These are phyloP conservation scores for Oryza meridionalis DNA, from an alignment of 176 grass and related monocot genomes.

Conservation along the genomic window DNA sequence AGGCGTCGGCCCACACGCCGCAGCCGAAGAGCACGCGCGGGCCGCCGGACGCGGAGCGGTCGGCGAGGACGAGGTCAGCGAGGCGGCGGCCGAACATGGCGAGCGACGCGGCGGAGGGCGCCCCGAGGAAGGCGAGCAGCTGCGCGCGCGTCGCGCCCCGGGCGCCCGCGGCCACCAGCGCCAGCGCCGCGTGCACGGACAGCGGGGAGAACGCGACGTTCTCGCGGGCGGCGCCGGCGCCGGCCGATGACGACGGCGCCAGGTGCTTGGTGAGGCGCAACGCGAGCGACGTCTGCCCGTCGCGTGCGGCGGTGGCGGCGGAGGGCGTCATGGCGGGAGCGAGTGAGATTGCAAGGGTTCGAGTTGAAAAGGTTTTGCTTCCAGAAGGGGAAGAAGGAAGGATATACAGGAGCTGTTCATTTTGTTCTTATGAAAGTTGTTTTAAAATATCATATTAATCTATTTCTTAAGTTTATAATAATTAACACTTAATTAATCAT, in stretches of 20 bases:
- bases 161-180: background rate
- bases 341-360: too few species aligned
- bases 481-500: too few species aligned
- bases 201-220: slow-evolving; percentile 18
- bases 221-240: background rate
- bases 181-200: slow-evolving; percentile 30
- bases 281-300: background rate
- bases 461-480: too few species aligned
- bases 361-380: too few species aligned
- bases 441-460: too few species aligned
- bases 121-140: slow-evolving; percentile 32
- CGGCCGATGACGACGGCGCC: background rate
- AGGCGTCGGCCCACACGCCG: slow-evolving; percentile 20
- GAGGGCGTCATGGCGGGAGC: too few species aligned
- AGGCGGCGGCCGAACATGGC: background rate
- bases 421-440: too few species aligned
- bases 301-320: background rate
- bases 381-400: too few species aligned
- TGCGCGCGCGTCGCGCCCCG: slow-evolving; percentile 8
- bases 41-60: background rate
- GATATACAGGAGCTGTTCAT: too few species aligned
- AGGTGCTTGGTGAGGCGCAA: background rate
- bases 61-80: background rate
- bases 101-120: background rate
- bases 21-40: slow-evolving; percentile 30